Percentiles rank a stretch among this genome's conserved stretches.
These are phyloP conservation scores for Henningerozyma blattae DNA, from an alignment of 805 yeast species.

Conservation along the genomic window DNA sequence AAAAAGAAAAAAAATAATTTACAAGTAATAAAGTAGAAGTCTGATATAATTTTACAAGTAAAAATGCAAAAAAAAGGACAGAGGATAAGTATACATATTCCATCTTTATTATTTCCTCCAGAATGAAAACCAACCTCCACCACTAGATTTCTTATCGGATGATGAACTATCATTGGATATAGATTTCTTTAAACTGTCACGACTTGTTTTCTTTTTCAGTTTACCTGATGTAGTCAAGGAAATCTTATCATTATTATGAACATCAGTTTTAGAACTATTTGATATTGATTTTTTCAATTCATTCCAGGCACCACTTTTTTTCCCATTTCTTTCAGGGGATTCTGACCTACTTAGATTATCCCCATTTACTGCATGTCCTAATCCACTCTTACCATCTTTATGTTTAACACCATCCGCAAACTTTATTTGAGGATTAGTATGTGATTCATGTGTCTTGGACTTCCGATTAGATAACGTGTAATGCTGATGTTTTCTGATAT, in stretches of 20 bases:
- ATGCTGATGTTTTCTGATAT: background rate
- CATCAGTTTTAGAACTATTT: background rate
- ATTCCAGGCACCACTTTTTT: background rate
- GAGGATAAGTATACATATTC: too few relatives aligned
- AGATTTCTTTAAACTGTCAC: background rate
- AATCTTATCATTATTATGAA: background rate
- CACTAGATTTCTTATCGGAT: background rate
- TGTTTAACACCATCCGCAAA: slow-evolving; percentile 16
- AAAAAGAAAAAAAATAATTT: too few relatives aligned
- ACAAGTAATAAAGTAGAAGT: too few relatives aligned
- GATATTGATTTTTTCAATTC: background rate
- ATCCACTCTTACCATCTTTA: slow-evolving; percentile 13
- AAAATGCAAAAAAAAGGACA: too few relatives aligned
- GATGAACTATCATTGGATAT: background rate
- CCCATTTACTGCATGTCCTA: slow-evolving; percentile 6
- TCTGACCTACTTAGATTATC: background rate
- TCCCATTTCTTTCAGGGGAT: slow-evolving; percentile 1
- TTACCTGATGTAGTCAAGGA: background rate
- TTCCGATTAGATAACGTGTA: background rate
- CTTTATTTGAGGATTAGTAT: slow-evolving; percentile 10
- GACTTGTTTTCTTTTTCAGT: background rate
- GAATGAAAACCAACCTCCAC: background rate
- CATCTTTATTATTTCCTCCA: background rate
- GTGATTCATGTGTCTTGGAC: background rate
- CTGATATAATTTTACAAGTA: too few relatives aligned